These are phyloP conservation scores for Rhododendron ovatum DNA, from an alignment of 148 eudicot species.

Conservation along the genomic window DNA sequence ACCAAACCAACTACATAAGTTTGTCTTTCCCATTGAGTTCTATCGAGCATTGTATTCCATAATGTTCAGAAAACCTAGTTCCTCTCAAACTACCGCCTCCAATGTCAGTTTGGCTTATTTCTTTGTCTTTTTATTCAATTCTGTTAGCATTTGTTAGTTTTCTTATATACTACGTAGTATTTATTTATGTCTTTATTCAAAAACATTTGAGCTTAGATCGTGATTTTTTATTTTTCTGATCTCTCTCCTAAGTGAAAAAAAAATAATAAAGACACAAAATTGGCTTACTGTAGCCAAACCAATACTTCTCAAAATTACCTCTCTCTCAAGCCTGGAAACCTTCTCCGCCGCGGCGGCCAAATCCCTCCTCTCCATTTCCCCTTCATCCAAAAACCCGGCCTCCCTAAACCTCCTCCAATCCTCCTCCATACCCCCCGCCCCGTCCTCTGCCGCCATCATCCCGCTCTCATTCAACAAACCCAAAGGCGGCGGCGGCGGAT, in stretches of 20 bases:
- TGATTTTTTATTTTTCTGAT: no score
- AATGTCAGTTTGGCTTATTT: neutral
- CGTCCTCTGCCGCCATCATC: constrained; percentile 9
- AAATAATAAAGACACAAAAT: neutral
- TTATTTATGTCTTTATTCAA: no score
- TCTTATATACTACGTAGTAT: no score
- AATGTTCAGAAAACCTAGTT: neutral
- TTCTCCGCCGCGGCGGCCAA: constrained; percentile 39
- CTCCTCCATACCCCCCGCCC: constrained; percentile 39
- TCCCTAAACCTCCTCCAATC: constrained; percentile 84
- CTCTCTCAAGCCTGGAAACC: constrained; percentile 49
- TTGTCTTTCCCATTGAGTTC: neutral
- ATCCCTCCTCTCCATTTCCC: constrained; percentile 53
- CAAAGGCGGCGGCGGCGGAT: constrained; percentile 56
- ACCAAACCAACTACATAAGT: neutral
- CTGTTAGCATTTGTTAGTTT: neutral
- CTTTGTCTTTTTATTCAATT: neutral
- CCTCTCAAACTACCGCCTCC: neutral
- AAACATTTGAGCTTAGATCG: neutral
- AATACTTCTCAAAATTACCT: constrained; percentile 34
- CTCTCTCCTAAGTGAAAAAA: no score
- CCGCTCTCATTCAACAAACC: constrained; percentile 32
- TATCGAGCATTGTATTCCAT: neutral
- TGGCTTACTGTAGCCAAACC: no score
- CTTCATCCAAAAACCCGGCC: constrained; percentile 67